These are phyloP conservation scores for Albifimbria verrucaria DNA, from an alignment of 2,329 filamentous ascomycete species.

Conservation along the genomic window DNA sequence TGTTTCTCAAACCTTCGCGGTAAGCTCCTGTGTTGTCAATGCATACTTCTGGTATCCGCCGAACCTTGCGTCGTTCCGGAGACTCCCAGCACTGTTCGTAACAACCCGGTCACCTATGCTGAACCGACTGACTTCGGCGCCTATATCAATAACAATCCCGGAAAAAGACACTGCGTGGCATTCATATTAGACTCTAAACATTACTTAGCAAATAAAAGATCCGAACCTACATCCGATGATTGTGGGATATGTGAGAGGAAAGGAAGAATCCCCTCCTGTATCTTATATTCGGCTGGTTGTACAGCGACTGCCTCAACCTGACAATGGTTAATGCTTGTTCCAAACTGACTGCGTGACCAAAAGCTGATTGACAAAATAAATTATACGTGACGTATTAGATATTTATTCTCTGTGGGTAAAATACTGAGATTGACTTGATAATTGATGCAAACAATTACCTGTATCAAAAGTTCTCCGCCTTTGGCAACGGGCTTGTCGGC, in stretches of 20 bases:
- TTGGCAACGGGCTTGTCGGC: neutral
- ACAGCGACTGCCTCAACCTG: constrained; percentile 4
- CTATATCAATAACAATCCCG: constrained; percentile 4
- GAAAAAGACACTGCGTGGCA: constrained; percentile 4
- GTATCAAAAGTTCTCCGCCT: neutral
- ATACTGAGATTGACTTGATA: too few species aligned
- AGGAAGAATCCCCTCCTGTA: constrained; percentile 7
- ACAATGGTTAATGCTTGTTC: too few species aligned
- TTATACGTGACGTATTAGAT: too few species aligned
- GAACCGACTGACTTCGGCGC: constrained; percentile 4
- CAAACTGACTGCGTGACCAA: too few species aligned
- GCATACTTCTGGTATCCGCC: constrained; percentile 6
- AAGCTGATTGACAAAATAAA: too few species aligned
- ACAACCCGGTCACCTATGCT: constrained; percentile 4
- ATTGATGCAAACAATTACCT: too few species aligned
- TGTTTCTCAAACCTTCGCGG: constrained; percentile 1
- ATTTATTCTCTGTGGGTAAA: too few species aligned
- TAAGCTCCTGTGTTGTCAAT: neutral
- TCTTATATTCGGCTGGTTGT: constrained; percentile 7
- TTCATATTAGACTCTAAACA: neutral
- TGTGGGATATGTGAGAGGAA: constrained; percentile 4
- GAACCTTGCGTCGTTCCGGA: constrained; percentile 6
- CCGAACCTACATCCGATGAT: constrained; percentile 5
- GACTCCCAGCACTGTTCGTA: constrained; percentile 3
- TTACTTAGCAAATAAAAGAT: neutral